phyloP scores from a whole-genome alignment of 345 rosid species.

The Iberis pinnata region DNA sequence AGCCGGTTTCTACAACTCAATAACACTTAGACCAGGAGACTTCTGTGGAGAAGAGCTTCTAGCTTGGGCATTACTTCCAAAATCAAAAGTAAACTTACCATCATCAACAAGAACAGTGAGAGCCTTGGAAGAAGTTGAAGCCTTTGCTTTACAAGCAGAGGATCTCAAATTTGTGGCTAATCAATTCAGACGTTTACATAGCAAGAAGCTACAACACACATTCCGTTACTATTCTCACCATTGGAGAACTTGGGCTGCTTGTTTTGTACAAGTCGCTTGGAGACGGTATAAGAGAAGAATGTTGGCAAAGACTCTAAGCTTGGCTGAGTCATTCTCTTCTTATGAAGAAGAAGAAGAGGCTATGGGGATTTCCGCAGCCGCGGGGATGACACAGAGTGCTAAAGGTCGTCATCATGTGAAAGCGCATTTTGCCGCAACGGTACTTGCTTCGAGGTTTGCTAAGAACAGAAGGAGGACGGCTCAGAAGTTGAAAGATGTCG shows the following conservation, averaged over 20 bases:
- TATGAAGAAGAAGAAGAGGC: slow-evolving; percentile 26
- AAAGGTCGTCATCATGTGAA: slow-evolving; percentile 28
- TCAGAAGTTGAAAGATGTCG: slow-evolving; percentile 54
- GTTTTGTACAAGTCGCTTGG: slow-evolving; percentile 60
- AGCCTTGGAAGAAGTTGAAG: slow-evolving; percentile 54
- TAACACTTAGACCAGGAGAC: slow-evolving; percentile 50
- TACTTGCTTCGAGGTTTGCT: slow-evolving; percentile 77
- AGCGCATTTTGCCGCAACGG: slow-evolving; percentile 58
- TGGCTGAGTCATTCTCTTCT: slow-evolving; percentile 39
- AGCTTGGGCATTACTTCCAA: slow-evolving; percentile 61
- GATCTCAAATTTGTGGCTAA: slow-evolving; percentile 62
- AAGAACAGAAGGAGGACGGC: slow-evolving; percentile 79
- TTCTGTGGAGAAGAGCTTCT: slow-evolving; percentile 65
- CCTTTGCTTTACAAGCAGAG: slow-evolving; percentile 53
- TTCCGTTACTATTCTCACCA: slow-evolving; percentile 57
- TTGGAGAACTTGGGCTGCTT: slow-evolving; percentile 69
- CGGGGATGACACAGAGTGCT: slow-evolving; percentile 14
- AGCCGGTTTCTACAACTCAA: slow-evolving; percentile 54
- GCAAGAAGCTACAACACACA: slow-evolving; percentile 58
- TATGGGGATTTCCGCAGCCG: slow-evolving; percentile 13
- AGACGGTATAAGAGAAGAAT: slow-evolving; percentile 43
- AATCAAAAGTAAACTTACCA: slow-evolving; percentile 45
- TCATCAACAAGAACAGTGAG: slow-evolving; percentile 57
- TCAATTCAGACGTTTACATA: slow-evolving; percentile 55
- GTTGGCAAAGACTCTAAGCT: slow-evolving; percentile 36